phyloP scores from a whole-genome alignment of 768 basidiomycete species.

The Psilocybe tampanensis region DNA sequence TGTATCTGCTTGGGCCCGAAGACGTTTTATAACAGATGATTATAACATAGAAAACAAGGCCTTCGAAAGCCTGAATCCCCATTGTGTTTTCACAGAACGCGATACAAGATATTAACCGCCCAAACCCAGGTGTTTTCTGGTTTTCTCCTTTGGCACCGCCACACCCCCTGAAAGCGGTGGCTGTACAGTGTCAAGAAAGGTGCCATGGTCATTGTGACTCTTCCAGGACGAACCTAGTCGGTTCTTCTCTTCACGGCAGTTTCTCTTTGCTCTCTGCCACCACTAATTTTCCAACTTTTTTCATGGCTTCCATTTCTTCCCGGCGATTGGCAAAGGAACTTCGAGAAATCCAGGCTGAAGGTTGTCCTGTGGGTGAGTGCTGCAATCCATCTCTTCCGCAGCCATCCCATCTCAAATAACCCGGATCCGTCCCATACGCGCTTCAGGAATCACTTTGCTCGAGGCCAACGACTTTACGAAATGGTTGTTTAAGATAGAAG shows the following conservation, averaged over 20 bases:
- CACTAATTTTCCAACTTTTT: neutral
- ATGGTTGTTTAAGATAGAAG: constrained; percentile 81
- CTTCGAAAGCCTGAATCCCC: no score
- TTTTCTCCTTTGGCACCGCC: neutral
- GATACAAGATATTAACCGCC: neutral
- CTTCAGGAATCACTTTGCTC: constrained; percentile 69
- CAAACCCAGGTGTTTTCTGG: neutral
- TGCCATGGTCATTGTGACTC: neutral
- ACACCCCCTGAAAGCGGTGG: neutral
- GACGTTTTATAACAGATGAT: no score
- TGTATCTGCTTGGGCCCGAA: no score
- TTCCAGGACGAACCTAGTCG: neutral
- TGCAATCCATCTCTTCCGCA: neutral
- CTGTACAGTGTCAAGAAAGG: neutral
- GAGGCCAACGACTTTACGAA: constrained; percentile 76
- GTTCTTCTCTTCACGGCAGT: neutral
- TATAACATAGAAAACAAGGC: no score
- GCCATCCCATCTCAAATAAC: neutral
- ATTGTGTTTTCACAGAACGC: neutral
- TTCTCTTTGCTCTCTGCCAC: neutral
- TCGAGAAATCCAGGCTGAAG: constrained; percentile 63
- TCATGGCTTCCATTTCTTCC: constrained; percentile 65
- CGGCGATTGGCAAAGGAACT: constrained; percentile 75
- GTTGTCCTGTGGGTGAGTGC: constrained; percentile 63
- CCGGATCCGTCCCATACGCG: neutral